A percentile compares a stretch with the other conserved stretches of the same genome.
phyloP scores from a whole-genome alignment of 2,329 filamentous ascomycete species.

The Fusarium equiseti region DNA sequence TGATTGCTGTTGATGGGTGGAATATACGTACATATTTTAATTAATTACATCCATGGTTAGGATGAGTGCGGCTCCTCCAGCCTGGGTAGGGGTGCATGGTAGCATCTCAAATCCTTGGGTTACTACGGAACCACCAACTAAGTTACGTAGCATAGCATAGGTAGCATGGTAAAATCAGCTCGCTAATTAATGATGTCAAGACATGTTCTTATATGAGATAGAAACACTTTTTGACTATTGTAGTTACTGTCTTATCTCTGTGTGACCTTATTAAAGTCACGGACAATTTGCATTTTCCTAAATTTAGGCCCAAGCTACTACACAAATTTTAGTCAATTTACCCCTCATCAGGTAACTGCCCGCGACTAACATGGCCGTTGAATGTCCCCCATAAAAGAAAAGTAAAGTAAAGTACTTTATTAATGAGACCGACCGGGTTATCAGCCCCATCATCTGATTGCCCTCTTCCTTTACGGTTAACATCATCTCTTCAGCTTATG shows the following conservation, averaged over 20 bases:
- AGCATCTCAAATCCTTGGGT: constrained; percentile 6
- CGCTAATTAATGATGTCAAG: constrained; percentile 5
- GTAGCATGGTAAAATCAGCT: not conserved
- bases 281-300: constrained; percentile 13
- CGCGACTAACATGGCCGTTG: constrained; percentile 14
- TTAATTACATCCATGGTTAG: constrained; percentile 19
- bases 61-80: constrained; percentile 36
- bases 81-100: not conserved
- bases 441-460: constrained; percentile 3
- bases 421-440: not conserved
- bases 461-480: not conserved
- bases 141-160: not conserved
- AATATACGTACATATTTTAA: constrained; percentile 14
- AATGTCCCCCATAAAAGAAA: constrained; percentile 14
- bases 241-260: not conserved
- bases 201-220: not conserved
- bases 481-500: constrained; percentile 7
- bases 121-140: not conserved
- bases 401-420: not conserved
- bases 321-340: constrained; percentile 22
- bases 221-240: not conserved
- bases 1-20: constrained; percentile 10
- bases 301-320: constrained; percentile 18
- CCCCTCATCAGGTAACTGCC: constrained; percentile 36
- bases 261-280: not conserved